Evolutionary conservation across 208 protist species (phyloP).

Genomic region (Acanthamoeba healyi): DNA sequence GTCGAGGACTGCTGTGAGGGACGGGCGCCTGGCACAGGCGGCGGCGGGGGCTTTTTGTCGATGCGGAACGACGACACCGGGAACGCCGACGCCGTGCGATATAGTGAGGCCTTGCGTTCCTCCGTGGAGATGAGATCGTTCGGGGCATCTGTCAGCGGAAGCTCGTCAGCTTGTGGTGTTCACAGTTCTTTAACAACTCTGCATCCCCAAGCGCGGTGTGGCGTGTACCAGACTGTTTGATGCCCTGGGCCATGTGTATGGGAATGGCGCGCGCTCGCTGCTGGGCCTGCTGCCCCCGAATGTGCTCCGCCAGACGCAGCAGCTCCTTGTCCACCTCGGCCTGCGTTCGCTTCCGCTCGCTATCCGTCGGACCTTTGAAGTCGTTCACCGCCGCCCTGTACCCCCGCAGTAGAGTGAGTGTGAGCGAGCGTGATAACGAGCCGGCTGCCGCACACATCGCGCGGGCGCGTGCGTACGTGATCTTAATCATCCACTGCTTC

Average conservation of each 20-base stretch:
- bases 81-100: slow-evolving; percentile 39
- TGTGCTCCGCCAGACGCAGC: slow-evolving; percentile 36
- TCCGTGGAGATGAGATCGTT: slow-evolving; percentile 42
- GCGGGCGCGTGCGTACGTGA: background rate
- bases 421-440: background rate
- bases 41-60: slow-evolving; percentile 9
- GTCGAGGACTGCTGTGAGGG: background rate
- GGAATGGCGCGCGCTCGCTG: slow-evolving; percentile 20
- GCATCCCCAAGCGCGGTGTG: background rate
- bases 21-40: background rate
- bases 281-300: background rate
- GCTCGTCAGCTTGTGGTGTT: no score
- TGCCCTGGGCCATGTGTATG: slow-evolving; percentile 51
- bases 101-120: slow-evolving; percentile 32
- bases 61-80: slow-evolving; percentile 5
- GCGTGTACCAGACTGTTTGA: background rate
- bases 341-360: slow-evolving; percentile 42
- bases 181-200: no score
- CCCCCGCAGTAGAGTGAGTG: no score
- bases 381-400: slow-evolving; percentile 41
- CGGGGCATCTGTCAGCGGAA: background rate
- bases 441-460: background rate
- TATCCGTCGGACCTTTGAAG: slow-evolving; percentile 26
- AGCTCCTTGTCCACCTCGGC: slow-evolving; percentile 60
- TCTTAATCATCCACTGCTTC: slow-evolving; percentile 35